These are phyloP conservation scores for Eurotiales sp. DNA, from an alignment of 2,329 filamentous ascomycete genomes.

Conservation along the genomic window DNA sequence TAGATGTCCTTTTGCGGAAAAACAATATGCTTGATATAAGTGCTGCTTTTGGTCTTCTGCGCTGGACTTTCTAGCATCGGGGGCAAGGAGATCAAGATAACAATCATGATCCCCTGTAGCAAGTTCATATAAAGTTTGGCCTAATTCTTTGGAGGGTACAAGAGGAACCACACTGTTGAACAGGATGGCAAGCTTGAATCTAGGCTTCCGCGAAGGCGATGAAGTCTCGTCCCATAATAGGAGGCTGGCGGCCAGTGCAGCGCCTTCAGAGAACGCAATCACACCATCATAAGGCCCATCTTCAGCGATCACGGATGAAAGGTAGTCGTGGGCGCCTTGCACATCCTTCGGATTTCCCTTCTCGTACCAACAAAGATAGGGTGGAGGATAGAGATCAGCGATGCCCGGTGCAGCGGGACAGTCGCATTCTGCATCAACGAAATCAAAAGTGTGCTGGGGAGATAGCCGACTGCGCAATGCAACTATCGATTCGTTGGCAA, in stretches of 20 bases:
- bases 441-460: conserved; percentile 1
- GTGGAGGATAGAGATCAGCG: conserved; percentile 2
- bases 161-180: background rate
- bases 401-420: conserved; percentile 1
- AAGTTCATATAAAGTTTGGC: background rate
- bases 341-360: background rate
- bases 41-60: background rate
- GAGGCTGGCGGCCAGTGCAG: conserved; percentile 53
- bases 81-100: background rate
- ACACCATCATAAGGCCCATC: conserved; percentile 71
- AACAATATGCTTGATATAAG: background rate
- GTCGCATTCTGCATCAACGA: conserved; percentile 2
- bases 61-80: background rate
- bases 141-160: background rate
- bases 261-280: conserved; percentile 82
- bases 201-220: background rate
- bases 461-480: background rate
- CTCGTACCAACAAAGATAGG: conserved; percentile 5
- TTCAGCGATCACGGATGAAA: conserved; percentile 25
- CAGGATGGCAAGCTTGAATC: conserved; percentile 1
- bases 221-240: background rate
- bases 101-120: background rate
- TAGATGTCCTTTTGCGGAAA: background rate
- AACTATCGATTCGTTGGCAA: background rate
- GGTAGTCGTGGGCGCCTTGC: background rate